A percentile compares a stretch with the other conserved stretches of the same genome.
phyloP scores from a whole-genome alignment of 2,329 filamentous ascomycete species.

The Neoascochyta sp. region DNA sequence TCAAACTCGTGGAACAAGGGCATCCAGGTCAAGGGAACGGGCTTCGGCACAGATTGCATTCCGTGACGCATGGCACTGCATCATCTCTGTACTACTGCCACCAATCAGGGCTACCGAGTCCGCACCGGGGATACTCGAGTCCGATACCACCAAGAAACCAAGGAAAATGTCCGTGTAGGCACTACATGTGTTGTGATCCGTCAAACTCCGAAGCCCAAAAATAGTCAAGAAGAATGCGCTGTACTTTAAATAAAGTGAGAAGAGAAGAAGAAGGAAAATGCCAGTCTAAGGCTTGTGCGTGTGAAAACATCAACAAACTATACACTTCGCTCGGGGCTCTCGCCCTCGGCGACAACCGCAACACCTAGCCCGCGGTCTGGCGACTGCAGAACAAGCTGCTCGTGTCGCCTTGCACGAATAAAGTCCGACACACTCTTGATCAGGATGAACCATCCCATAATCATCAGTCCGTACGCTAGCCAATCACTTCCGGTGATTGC shows the following conservation, averaged over 20 bases:
- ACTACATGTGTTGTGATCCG: no score
- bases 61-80: no score
- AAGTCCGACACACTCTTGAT: slow-evolving; percentile 94
- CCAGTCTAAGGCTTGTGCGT: slow-evolving; percentile 5
- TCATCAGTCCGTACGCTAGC: slow-evolving; percentile 91
- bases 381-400: slow-evolving; percentile 88
- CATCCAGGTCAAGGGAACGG: no score
- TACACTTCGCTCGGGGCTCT: slow-evolving; percentile 64
- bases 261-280: slow-evolving; percentile 3
- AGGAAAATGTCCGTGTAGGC: no score
- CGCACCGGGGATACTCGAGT: no score
- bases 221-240: slow-evolving; percentile 6
- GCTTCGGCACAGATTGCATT: no score
- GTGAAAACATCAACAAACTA: slow-evolving; percentile 13
- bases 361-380: slow-evolving; percentile 82
- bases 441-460: slow-evolving; percentile 95
- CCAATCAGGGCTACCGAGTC: no score
- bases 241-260: slow-evolving; percentile 2
- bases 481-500: slow-evolving; percentile 75
- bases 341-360: slow-evolving; percentile 81
- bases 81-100: no score
- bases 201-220: no score
- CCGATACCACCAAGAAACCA: no score
- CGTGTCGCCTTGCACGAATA: slow-evolving; percentile 79
- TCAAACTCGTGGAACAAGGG: no score